Conservation (phyloP, 306 rosid genomes). For the Morella rubra region DNA sequence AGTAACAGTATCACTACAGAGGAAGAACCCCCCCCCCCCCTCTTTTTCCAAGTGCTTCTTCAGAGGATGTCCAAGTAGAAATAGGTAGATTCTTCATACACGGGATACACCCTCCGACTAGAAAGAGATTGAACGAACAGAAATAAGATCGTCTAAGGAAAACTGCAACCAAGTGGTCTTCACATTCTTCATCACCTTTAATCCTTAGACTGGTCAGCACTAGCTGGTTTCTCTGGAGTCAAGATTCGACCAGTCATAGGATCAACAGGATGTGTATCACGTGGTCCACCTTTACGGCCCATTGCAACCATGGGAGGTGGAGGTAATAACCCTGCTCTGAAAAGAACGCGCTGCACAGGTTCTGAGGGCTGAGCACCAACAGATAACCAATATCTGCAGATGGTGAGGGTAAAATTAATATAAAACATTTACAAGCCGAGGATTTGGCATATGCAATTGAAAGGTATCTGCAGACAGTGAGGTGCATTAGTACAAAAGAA, state of each 20-base stretch:
- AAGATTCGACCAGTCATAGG: constrained; percentile 62
- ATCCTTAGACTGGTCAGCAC: constrained; percentile 25
- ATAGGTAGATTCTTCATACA: not conserved
- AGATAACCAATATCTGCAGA: constrained; percentile 85
- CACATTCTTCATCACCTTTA: not conserved
- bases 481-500: too few species aligned
- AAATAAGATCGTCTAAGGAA: not conserved
- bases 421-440: not conserved
- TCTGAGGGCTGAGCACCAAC: constrained; percentile 98
- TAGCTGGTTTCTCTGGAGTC: constrained; percentile 41
- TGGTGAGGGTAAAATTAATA: not conserved
- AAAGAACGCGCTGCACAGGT: constrained; percentile 79
- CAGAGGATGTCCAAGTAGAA: not conserved
- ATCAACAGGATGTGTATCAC: constrained; percentile 63
- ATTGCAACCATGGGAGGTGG: constrained; percentile 91
- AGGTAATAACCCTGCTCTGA: constrained; percentile 75
- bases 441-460: not conserved
- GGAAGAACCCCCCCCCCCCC: too few species aligned
- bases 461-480: not conserved
- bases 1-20: too few species aligned
- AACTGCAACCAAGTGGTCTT: not conserved
- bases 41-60: not conserved
- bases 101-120: not conserved
- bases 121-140: not conserved
- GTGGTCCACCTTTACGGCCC: constrained; percentile 80